These are phyloP conservation scores for Filobasidium floriforme DNA, from an alignment of 768 basidiomycete species.

Conservation along the genomic window DNA sequence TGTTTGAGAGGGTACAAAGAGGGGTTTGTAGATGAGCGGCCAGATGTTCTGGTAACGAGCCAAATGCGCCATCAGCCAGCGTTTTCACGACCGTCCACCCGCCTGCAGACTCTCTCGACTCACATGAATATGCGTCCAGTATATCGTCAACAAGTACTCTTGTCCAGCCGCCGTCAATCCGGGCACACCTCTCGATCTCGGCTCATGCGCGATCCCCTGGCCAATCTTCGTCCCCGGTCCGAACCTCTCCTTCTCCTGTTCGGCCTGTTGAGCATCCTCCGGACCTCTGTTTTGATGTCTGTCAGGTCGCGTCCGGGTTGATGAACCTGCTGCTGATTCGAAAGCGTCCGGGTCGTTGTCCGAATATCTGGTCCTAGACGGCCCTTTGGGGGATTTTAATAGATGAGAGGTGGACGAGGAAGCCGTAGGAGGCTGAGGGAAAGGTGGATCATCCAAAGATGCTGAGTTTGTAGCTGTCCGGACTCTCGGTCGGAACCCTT, in stretches of 20 bases:
- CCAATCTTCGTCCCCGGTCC: conserved; percentile 10
- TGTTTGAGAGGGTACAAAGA: conserved; percentile 29
- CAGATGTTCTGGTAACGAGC: conserved; percentile 32
- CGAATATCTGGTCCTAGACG: too few species aligned
- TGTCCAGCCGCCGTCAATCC: not conserved
- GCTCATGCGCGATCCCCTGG: conserved; percentile 8
- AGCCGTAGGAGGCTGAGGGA: not conserved
- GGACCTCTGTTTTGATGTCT: not conserved
- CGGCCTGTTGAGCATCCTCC: not conserved
- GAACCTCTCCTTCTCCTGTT: not conserved
- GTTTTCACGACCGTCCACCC: not conserved
- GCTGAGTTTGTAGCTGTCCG: too few species aligned
- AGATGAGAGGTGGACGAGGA: not conserved
- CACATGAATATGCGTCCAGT: conserved; percentile 38
- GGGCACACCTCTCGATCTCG: conserved; percentile 6
- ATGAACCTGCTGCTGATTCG: too few species aligned
- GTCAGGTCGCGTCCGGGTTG: not conserved
- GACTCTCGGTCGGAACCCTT: conserved; percentile 3
- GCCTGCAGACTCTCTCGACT: conserved; percentile 6
- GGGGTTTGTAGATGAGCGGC: conserved; percentile 36
- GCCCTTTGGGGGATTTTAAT: not conserved
- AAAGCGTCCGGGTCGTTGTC: too few species aligned
- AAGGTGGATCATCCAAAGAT: not conserved
- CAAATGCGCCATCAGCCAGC: not conserved
- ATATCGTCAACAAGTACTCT: conserved; percentile 30